Evolutionary conservation across 108 stramenopile species (phyloP).

Genomic region (Cyclostephanos invisitatus): DNA sequence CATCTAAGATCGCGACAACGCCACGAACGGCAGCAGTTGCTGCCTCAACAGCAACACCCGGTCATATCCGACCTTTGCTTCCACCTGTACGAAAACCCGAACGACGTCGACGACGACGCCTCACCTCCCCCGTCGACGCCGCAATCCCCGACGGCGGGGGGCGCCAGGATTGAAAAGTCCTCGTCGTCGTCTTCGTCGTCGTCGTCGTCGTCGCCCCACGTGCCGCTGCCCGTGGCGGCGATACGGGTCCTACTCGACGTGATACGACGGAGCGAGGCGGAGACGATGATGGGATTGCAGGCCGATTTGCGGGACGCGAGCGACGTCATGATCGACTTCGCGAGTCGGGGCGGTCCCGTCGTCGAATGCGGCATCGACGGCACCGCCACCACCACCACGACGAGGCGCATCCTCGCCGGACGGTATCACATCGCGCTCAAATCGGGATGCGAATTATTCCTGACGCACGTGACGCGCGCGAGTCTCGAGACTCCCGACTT

Average conservation of each 20-base stretch:
- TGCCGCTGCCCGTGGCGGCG: conserved; percentile 88
- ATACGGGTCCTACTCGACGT: conserved; percentile 86
- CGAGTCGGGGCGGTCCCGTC: conserved; percentile 30
- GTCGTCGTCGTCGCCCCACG: conserved; percentile 6
- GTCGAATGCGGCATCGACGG: not conserved
- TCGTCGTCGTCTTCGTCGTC: not conserved
- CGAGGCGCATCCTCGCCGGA: conserved; percentile 35
- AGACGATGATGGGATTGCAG: conserved; percentile 90
- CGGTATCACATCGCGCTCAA: conserved; percentile 72
- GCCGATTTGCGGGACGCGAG: conserved; percentile 76
- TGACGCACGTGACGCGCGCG: conserved; percentile 89
- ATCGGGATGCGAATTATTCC: conserved; percentile 78
- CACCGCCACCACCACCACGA: not conserved
- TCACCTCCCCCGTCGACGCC: not conserved
- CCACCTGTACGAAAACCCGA: conserved; percentile 26
- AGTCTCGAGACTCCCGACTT: conserved; percentile 88
- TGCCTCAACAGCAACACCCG: conserved; percentile 13
- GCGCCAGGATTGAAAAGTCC: no score
- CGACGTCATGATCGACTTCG: conserved; percentile 63
- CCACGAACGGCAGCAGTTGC: not conserved
- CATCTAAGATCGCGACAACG: not conserved
- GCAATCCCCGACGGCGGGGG: no score
- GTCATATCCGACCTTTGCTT: conserved; percentile 38
- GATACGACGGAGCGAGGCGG: conserved; percentile 72
- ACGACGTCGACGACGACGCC: not conserved